phyloP scores from a whole-genome alignment of 2,329 filamentous ascomycete species.

The Sclerotinia sclerotiorum region DNA sequence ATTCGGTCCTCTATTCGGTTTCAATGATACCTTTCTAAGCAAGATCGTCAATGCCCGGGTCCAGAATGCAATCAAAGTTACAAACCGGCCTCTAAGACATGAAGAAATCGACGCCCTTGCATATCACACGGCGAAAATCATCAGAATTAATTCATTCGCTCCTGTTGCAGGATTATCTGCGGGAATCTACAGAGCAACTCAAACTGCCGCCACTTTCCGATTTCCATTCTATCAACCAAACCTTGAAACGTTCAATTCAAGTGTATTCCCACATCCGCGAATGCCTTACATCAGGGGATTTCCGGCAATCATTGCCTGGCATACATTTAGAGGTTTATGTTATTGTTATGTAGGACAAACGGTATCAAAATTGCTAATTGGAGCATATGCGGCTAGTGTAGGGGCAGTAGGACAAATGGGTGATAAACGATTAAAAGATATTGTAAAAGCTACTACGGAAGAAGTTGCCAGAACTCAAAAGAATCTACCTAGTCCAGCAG shows the following conservation, averaged over 20 bases:
- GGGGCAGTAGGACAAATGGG: conserved; percentile 32
- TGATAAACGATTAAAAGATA: conserved; percentile 36
- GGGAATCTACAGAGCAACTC: conserved; percentile 34
- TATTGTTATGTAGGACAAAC: conserved; percentile 33
- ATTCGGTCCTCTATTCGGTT: conserved; percentile 33
- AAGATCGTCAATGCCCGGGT: conserved; percentile 1
- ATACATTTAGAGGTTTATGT: conserved; percentile 29
- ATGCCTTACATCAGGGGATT: conserved; percentile 27
- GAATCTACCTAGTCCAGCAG: conserved; percentile 5
- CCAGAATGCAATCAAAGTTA: conserved; percentile 1
- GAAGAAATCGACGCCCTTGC: conserved; percentile 37
- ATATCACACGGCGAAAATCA: conserved; percentile 35
- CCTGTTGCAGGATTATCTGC: conserved; percentile 30
- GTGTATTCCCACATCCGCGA: conserved; percentile 27
- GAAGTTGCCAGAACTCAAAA: conserved; percentile 20
- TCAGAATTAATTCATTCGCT: conserved; percentile 36
- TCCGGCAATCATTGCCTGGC: conserved; percentile 32
- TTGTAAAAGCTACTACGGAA: conserved; percentile 24
- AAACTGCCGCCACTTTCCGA: conserved; percentile 30
- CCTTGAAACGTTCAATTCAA: conserved; percentile 31
- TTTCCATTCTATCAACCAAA: conserved; percentile 40
- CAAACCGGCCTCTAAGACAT: conserved; percentile 30
- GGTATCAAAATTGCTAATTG: conserved; percentile 31
- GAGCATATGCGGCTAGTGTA: conserved; percentile 34
- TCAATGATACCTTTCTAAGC: conserved; percentile 24